Conservation (phyloP, 2,329 filamentous ascomycete genomes). For the Curvularia spicifera region DNA sequence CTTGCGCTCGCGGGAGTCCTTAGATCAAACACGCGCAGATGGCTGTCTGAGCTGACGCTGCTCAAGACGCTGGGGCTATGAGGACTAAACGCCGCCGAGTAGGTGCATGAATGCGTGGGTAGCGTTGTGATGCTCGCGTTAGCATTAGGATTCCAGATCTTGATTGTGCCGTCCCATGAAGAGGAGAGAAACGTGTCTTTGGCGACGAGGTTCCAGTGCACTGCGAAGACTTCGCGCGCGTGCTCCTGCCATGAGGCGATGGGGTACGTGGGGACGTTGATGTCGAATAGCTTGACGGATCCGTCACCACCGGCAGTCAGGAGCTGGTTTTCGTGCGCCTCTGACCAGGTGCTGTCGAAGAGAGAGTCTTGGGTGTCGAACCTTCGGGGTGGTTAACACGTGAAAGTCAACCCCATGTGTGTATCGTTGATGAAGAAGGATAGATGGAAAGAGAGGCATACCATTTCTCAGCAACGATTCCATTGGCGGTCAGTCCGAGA, state of each 20-base stretch:
- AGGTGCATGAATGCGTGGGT: slow-evolving; percentile 91
- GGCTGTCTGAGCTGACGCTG: slow-evolving; percentile 85
- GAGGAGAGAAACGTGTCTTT: slow-evolving; percentile 91
- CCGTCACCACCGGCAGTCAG: slow-evolving; percentile 90
- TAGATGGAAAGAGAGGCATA: slow-evolving; percentile 47
- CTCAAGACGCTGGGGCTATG: slow-evolving; percentile 85
- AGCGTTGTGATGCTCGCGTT: slow-evolving; percentile 79
- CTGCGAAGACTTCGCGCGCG: slow-evolving; percentile 88
- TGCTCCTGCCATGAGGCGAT: slow-evolving; percentile 94
- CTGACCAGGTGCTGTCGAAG: slow-evolving; percentile 94
- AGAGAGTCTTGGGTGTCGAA: slow-evolving; percentile 98
- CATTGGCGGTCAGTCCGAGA: slow-evolving; percentile 79
- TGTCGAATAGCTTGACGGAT: slow-evolving; percentile 92
- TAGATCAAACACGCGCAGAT: slow-evolving; percentile 89
- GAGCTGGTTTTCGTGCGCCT: slow-evolving; percentile 94
- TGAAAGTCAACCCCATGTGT: slow-evolving; percentile 3
- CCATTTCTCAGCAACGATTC: slow-evolving; percentile 84
- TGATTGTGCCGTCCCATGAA: slow-evolving; percentile 96
- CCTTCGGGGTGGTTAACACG: slow-evolving; percentile 53
- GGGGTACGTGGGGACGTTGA: slow-evolving; percentile 80
- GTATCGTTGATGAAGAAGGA: background rate
- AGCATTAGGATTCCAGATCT: slow-evolving; percentile 89
- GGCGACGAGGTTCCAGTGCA: slow-evolving; percentile 87
- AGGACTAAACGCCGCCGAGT: slow-evolving; percentile 88
- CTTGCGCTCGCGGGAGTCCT: slow-evolving; percentile 83